These are phyloP conservation scores for Spatholobus suberectus DNA, from an alignment of 306 rosid genomes.

Conservation along the genomic window DNA sequence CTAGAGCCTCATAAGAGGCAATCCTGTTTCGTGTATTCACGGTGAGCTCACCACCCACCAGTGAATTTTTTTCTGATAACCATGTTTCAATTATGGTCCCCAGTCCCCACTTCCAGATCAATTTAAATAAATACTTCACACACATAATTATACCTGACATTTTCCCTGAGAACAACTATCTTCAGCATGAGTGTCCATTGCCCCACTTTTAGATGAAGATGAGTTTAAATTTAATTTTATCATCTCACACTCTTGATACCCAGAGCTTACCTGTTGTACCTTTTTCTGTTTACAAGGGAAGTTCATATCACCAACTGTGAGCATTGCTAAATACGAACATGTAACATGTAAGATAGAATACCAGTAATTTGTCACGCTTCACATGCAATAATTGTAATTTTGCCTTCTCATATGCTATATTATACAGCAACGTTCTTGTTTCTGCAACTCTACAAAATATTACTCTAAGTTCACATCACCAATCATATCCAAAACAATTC, in stretches of 20 bases:
- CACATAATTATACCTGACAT: slow-evolving; percentile 57
- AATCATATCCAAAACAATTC: slow-evolving; percentile 35
- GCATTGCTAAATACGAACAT: slow-evolving; percentile 33
- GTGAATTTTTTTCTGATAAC: not conserved
- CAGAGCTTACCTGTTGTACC: slow-evolving; percentile 57
- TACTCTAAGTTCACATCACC: slow-evolving; percentile 34
- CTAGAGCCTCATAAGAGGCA: not conserved
- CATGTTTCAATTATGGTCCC: not conserved
- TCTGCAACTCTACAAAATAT: slow-evolving; percentile 66
- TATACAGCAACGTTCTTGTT: slow-evolving; percentile 59
- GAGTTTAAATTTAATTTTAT: slow-evolving; percentile 52
- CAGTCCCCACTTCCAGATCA: not conserved
- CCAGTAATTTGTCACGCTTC: slow-evolving; percentile 73
- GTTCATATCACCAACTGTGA: slow-evolving; percentile 38
- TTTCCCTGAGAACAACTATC: slow-evolving; percentile 54
- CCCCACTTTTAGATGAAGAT: slow-evolving; percentile 46
- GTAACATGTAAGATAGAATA: slow-evolving; percentile 41
- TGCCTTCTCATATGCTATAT: slow-evolving; percentile 69
- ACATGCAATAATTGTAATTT: slow-evolving; percentile 66
- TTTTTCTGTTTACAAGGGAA: slow-evolving; percentile 63
- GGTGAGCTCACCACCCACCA: not conserved
- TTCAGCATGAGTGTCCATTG: slow-evolving; percentile 45
- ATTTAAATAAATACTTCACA: slow-evolving; percentile 13
- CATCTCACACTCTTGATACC: slow-evolving; percentile 68
- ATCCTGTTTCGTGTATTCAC: not conserved